Conservation (phyloP, 1,284 basidiomycete species). For the Marasmius tenuissimus region DNA sequence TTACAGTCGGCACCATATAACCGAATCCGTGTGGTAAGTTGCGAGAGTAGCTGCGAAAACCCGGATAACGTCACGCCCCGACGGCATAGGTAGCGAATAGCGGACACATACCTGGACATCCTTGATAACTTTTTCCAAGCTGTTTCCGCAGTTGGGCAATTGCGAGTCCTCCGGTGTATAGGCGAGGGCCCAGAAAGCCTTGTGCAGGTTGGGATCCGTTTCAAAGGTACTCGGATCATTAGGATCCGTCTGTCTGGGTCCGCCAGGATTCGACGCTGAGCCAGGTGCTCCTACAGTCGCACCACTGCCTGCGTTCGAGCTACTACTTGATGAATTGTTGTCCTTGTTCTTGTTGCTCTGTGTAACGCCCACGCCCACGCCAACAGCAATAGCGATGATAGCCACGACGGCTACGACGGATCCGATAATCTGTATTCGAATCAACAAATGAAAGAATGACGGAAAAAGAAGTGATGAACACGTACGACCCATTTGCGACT, state of each 20-base stretch:
- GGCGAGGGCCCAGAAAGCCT: constrained; percentile 63
- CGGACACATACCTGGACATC: constrained; percentile 41
- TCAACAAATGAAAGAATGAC: not conserved
- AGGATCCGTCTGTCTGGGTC: constrained; percentile 31
- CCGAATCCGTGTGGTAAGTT: constrained; percentile 31
- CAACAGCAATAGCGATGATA: constrained; percentile 49
- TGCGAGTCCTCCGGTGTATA: constrained; percentile 63
- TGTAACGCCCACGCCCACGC: constrained; percentile 54
- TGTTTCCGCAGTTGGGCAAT: constrained; percentile 46
- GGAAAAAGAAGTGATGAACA: not conserved
- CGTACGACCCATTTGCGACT: constrained; percentile 10
- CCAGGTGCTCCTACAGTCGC: constrained; percentile 17
- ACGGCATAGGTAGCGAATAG: not conserved
- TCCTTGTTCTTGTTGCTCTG: constrained; percentile 37
- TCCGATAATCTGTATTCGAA: constrained; percentile 42
- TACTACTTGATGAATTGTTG: constrained; percentile 13
- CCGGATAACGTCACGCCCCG: not conserved
- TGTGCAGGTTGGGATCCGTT: constrained; percentile 58
- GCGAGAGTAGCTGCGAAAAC: constrained; percentile 39
- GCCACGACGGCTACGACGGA: constrained; percentile 37
- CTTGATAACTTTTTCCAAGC: constrained; percentile 41
- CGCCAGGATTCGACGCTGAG: constrained; percentile 17
- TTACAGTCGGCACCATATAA: constrained; percentile 18
- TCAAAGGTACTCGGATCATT: constrained; percentile 61
- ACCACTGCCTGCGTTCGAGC: constrained; percentile 10